Evolutionary conservation across 2,329 filamentous ascomycete genomes (phyloP).

Genomic region (Epichloe amarillans): DNA sequence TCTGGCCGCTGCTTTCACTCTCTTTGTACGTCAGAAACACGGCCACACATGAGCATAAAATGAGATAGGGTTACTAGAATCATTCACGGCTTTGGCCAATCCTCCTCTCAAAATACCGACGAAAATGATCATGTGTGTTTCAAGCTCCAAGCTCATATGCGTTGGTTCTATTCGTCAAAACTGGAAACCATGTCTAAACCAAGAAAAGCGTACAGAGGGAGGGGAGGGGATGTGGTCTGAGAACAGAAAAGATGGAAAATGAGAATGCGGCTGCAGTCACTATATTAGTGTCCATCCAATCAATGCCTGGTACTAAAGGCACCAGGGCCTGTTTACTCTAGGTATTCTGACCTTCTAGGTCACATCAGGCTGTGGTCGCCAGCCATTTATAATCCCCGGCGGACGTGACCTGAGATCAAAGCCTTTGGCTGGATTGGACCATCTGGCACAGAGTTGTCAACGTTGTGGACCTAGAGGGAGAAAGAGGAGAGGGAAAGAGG

Average conservation of each 20-base stretch:
- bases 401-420: constrained; percentile 10
- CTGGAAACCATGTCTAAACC: constrained; percentile 3
- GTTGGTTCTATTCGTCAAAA: constrained; percentile 1
- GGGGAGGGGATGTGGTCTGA: neutral
- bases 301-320: neutral
- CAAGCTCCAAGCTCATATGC: neutral
- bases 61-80: neutral
- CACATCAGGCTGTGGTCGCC: constrained; percentile 7
- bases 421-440: constrained; percentile 11
- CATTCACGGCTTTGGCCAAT: neutral
- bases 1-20: neutral
- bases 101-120: neutral
- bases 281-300: neutral
- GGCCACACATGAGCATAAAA: neutral
- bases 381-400: constrained; percentile 8
- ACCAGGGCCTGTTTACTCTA: neutral
- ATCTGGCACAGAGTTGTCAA: neutral
- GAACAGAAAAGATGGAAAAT: neutral
- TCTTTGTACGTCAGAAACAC: neutral
- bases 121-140: neutral
- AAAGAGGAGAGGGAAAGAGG: neutral
- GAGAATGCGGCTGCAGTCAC: neutral
- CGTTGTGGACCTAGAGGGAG: neutral
- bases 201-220: neutral
- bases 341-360: constrained; percentile 2